Evolutionary conservation across 768 basidiomycete genomes (phyloP).

Genomic region (Leccinum longicurvipes): DNA sequence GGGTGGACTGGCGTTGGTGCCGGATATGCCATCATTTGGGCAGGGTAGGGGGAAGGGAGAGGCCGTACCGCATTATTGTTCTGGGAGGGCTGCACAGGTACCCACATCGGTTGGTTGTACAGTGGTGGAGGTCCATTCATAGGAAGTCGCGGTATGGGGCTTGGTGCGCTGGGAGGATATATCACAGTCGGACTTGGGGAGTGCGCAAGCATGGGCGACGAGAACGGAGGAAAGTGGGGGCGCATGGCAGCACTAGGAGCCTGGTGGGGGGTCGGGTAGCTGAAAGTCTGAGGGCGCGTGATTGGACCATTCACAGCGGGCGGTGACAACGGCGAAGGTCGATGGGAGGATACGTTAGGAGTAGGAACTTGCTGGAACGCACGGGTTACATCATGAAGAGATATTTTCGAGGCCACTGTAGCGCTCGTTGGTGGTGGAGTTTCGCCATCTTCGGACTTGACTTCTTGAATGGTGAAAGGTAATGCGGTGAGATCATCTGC

Average conservation of each 20-base stretch:
- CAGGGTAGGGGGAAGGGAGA: slow-evolving; percentile 56
- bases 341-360: slow-evolving; percentile 45
- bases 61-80: slow-evolving; percentile 53
- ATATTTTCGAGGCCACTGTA: slow-evolving; percentile 66
- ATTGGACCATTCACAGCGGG: slow-evolving; percentile 37
- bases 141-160: slow-evolving; percentile 63
- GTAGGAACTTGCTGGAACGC: slow-evolving; percentile 85
- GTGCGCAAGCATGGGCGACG: slow-evolving; percentile 70
- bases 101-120: slow-evolving; percentile 66
- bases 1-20: slow-evolving; percentile 45
- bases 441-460: slow-evolving; percentile 83
- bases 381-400: slow-evolving; percentile 76
- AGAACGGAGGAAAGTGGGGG: slow-evolving; percentile 55
- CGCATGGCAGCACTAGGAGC: slow-evolving; percentile 48
- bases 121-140: slow-evolving; percentile 60
- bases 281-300: slow-evolving; percentile 26
- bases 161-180: slow-evolving; percentile 61
- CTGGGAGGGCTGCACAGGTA: slow-evolving; percentile 49
- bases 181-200: slow-evolving; percentile 66
- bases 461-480: slow-evolving; percentile 79
- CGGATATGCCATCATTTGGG: slow-evolving; percentile 65
- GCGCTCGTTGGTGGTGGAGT: slow-evolving; percentile 67
- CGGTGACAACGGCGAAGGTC: slow-evolving; percentile 49
- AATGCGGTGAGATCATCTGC: slow-evolving; percentile 77
- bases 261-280: slow-evolving; percentile 38